These are phyloP conservation scores for Zygosaccharomyces kombuchaensis DNA, from an alignment of 805 yeast genomes.

Conservation along the genomic window DNA sequence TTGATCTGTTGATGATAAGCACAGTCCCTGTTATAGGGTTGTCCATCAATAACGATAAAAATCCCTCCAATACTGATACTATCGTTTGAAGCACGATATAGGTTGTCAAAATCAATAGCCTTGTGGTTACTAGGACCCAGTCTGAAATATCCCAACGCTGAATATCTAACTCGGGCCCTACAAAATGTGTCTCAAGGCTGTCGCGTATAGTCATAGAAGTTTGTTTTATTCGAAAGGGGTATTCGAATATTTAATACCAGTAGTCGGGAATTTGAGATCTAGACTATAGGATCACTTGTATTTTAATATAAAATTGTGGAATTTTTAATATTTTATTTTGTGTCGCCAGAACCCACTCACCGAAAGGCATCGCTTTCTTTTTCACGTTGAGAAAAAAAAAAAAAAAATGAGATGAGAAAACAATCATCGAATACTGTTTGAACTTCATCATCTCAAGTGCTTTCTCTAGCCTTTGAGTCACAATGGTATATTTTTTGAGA, in stretches of 20 bases:
- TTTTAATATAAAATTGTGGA: neutral
- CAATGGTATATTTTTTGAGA: neutral
- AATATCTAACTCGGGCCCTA: constrained; percentile 18
- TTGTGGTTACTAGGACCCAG: constrained; percentile 11
- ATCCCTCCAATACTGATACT: constrained; percentile 1
- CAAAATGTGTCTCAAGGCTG: constrained; percentile 22
- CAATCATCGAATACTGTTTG: neutral
- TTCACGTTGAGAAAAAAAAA: neutral
- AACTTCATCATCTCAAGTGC: neutral
- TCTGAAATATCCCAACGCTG: constrained; percentile 13
- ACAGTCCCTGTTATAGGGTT: constrained; percentile 5
- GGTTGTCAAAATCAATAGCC: constrained; percentile 7
- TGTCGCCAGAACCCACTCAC: neutral
- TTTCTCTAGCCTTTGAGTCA: neutral
- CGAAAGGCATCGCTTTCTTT: constrained; percentile 5
- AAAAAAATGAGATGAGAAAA: neutral
- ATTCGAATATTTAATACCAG: too few species aligned
- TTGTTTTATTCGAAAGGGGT: too few species aligned
- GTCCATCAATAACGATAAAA: constrained; percentile 6
- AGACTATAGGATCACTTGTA: neutral
- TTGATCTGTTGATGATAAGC: constrained; percentile 5
- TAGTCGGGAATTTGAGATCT: too few species aligned
- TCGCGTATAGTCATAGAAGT: constrained; percentile 12
- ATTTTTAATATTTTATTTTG: constrained; percentile 4
- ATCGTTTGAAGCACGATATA: constrained; percentile 11